Percentiles rank a stretch among this genome's conserved stretches.
phyloP scores from a whole-genome alignment of 78 protist genomes.

The Dictyostelium citrinum region DNA sequence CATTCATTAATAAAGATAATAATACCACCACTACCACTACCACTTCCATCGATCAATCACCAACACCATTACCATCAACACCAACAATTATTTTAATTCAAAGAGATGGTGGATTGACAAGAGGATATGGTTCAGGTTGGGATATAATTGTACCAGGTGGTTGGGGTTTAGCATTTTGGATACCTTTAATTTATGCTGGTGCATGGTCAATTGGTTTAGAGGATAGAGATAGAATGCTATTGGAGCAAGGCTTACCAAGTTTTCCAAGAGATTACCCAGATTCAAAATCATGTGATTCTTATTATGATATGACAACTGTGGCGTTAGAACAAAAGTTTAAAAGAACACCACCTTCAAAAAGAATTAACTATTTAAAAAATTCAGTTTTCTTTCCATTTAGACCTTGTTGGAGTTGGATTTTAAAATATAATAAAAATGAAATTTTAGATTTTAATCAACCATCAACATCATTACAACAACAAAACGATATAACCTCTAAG shows the following conservation, averaged over 20 bases:
- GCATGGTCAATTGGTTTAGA: conserved; percentile 65
- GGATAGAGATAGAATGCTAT: conserved; percentile 47
- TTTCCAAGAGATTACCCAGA: conserved; percentile 69
- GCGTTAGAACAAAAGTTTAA: not conserved
- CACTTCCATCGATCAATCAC: too few species aligned
- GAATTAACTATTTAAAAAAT: conserved; percentile 36
- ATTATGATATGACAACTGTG: not conserved
- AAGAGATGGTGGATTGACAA: conserved; percentile 56
- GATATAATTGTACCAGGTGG: conserved; percentile 72
- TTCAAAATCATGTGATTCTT: not conserved
- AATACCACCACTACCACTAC: not conserved
- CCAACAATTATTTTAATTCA: conserved; percentile 48
- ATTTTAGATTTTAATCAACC: not conserved
- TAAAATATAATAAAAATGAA: conserved; percentile 4
- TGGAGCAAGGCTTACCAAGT: conserved; percentile 64
- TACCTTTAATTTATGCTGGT: conserved; percentile 63
- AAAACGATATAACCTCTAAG: not conserved
- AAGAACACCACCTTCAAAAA: conserved; percentile 57
- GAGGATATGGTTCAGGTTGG: conserved; percentile 78
- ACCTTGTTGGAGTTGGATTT: conserved; percentile 50
- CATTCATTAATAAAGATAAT: not conserved
- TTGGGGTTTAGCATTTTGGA: conserved; percentile 75
- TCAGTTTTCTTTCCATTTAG: conserved; percentile 42
- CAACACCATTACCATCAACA: not conserved
- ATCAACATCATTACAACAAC: not conserved